Percentiles rank a stretch among this genome's conserved stretches.
These are phyloP conservation scores for Aspergillus bridgeri DNA, from an alignment of 495 filamentous ascomycete species.

Conservation along the genomic window DNA sequence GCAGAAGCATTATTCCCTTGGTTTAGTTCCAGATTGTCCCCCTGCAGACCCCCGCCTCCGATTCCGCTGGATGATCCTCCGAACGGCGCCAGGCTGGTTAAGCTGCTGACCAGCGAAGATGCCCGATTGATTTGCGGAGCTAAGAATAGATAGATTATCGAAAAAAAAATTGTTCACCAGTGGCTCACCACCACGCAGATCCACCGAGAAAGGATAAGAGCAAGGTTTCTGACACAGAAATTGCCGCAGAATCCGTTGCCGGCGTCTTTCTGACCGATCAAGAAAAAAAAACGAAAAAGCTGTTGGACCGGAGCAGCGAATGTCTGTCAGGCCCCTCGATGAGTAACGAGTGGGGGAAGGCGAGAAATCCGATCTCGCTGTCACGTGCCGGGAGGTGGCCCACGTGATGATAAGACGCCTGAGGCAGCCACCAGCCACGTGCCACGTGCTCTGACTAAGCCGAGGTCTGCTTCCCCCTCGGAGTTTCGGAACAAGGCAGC, in stretches of 20 bases:
- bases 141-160: conserved; percentile 3
- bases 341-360: conserved; percentile 13
- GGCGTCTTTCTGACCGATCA: neutral
- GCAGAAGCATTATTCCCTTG: conserved; percentile 37
- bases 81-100: conserved; percentile 43
- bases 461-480: neutral
- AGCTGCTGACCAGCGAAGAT: neutral
- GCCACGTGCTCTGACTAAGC: neutral
- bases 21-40: conserved; percentile 25
- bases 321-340: conserved; percentile 6
- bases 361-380: conserved; percentile 21
- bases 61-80: conserved; percentile 34
- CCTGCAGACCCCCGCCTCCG: conserved; percentile 34
- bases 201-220: neutral
- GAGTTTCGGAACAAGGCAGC: neutral
- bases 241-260: neutral
- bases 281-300: neutral
- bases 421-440: neutral
- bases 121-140: neutral
- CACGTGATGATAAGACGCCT: conserved; percentile 12
- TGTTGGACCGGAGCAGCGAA: neutral
- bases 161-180: neutral
- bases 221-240: neutral
- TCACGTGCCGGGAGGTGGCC: conserved; percentile 4
- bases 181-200: neutral